Evolutionary conservation across 176 grass and related monocot species (phyloP).

Genomic region (Areca catechu): DNA sequence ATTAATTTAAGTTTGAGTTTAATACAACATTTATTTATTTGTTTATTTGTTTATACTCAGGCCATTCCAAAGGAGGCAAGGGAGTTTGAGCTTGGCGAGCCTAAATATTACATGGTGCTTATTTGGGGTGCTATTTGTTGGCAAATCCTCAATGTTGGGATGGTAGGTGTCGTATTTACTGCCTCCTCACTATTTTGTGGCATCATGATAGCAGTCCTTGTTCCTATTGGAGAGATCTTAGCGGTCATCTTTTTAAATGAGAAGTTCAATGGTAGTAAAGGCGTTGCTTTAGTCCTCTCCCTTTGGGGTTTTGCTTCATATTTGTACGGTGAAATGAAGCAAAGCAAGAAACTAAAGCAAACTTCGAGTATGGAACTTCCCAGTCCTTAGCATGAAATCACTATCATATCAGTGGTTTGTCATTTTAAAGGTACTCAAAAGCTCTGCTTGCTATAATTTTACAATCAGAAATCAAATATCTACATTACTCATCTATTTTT

Average conservation of each 20-base stretch:
- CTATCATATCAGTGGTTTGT: too few species aligned
- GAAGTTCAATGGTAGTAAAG: slow-evolving; percentile 65
- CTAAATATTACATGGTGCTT: slow-evolving; percentile 54
- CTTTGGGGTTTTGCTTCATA: slow-evolving; percentile 78
- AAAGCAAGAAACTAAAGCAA: slow-evolving; percentile 23
- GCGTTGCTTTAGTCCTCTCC: slow-evolving; percentile 44
- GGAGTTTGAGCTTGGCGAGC: slow-evolving; percentile 44
- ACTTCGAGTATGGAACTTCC: slow-evolving; percentile 9
- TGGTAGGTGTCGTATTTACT: slow-evolving; percentile 53
- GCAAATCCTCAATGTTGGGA: slow-evolving; percentile 49
- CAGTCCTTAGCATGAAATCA: too few species aligned
- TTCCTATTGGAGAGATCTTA: slow-evolving; percentile 50
- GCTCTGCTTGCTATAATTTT: too few species aligned
- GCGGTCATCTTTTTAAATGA: slow-evolving; percentile 61
- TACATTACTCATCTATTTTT: too few species aligned
- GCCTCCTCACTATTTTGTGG: slow-evolving; percentile 58
- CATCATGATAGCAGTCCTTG: slow-evolving; percentile 46
- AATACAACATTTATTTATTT: too few species aligned
- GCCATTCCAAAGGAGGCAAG: slow-evolving; percentile 44
- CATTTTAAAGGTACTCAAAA: too few species aligned
- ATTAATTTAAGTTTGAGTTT: too few species aligned
- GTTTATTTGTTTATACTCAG: not conserved
- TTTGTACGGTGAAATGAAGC: slow-evolving; percentile 61
- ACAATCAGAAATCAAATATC: too few species aligned
- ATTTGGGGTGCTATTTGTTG: slow-evolving; percentile 44